Evolutionary conservation across 2,329 filamentous ascomycete species (phyloP), one percentile per base, ranked within the genome.

Genomic region (Neofusicoccum parvum): DNA sequence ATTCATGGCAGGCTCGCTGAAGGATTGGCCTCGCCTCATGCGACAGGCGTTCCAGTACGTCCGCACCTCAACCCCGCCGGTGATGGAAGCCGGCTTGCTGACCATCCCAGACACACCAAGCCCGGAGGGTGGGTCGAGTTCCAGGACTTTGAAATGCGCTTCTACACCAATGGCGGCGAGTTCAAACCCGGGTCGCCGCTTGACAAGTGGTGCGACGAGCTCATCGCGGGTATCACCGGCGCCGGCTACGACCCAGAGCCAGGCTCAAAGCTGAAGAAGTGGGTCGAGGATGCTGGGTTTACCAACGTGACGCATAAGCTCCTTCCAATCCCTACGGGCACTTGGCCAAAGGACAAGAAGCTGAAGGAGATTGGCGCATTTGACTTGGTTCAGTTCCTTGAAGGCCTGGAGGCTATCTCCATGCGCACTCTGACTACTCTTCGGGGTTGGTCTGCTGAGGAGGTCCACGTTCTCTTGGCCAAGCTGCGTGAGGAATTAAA

Each of bases 81-180:
- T 32, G 27, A 5, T 32, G 7, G 27, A 32, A 32, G 27, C 27
- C 5, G 6, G 27, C 27, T 7, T 15, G 4, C 54, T 46, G 9
- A 10, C 11, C 15, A 10, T 71, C 72, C 53, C 79, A 82, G 45
- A n/a, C 64, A 78, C 37, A 43, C 73, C 9, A 63, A 69, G 49
- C 74, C 75, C 0, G 76, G 75, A 12, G 76, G 74, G 0, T 78
- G 72, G 71, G 64, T 77, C 7, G 76, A 78, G 64, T 75, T 77
- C 67, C 75, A 78, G 58, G 76, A 65, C 49, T 66, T 58, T 27
- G 34, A 56, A 7, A 51, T 51, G 62, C 48, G 46, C 12, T 64
- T 43, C 39, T 64, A 51, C 45, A 54, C 20, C 5, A 32, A 54
- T 7, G 49, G 62, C 12, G 46, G 45, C 48, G 50, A 46, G 11